A percentile compares a stretch with the other conserved stretches of the same genome.
phyloP scores from a whole-genome alignment of 306 rosid genomes.

The Calophaca sinica region DNA sequence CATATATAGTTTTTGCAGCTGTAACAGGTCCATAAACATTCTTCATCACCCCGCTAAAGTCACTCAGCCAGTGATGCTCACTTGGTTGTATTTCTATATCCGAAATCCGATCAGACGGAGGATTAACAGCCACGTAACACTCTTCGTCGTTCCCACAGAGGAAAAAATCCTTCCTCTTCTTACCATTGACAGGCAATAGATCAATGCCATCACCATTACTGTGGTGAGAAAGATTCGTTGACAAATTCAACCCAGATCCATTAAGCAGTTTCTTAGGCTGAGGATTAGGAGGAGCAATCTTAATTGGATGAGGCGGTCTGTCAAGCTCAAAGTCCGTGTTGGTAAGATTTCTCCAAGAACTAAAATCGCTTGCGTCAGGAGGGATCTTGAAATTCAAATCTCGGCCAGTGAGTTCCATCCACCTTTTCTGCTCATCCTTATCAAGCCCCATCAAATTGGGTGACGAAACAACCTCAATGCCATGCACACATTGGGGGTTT shows the following conservation, averaged over 20 bases:
- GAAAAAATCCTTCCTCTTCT: slow-evolving; percentile 65
- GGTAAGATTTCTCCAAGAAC: slow-evolving; percentile 69
- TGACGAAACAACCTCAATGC: too few species aligned
- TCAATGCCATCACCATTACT: slow-evolving; percentile 54
- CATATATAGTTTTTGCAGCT: slow-evolving; percentile 68
- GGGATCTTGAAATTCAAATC: slow-evolving; percentile 65
- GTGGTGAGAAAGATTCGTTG: slow-evolving; percentile 57
- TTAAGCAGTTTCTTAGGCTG: slow-evolving; percentile 62
- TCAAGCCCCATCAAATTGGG: slow-evolving; percentile 53
- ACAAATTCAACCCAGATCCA: slow-evolving; percentile 66
- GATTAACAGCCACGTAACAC: slow-evolving; percentile 52
- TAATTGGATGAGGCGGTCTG: slow-evolving; percentile 53
- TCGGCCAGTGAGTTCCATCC: slow-evolving; percentile 74
- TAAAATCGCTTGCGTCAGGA: not conserved
- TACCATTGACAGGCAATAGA: slow-evolving; percentile 50
- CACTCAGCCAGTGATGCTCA: slow-evolving; percentile 61
- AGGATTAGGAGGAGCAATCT: slow-evolving; percentile 47
- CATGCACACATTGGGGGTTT: slow-evolving; percentile 58
- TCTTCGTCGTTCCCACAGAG: slow-evolving; percentile 55
- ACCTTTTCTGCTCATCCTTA: slow-evolving; percentile 63
- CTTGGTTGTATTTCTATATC: slow-evolving; percentile 53
- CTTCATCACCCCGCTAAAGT: slow-evolving; percentile 37
- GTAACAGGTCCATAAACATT: slow-evolving; percentile 36
- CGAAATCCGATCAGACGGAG: slow-evolving; percentile 48
- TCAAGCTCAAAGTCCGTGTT: slow-evolving; percentile 63